Evolutionary conservation across 139 green algal species (phyloP).

Genomic region (Chlorella sp.): DNA sequence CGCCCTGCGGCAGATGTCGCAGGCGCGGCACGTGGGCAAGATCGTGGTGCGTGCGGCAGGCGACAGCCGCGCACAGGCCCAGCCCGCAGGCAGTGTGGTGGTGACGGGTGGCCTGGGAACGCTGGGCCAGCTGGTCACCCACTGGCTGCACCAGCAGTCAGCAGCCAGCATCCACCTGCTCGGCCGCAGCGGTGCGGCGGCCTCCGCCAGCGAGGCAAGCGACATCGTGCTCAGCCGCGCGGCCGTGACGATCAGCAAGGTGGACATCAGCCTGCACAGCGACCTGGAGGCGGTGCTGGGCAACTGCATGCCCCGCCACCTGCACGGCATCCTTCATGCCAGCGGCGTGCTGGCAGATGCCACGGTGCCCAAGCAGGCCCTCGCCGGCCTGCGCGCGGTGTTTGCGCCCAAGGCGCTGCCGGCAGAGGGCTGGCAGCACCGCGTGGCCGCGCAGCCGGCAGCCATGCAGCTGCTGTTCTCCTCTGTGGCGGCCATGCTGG

Average conservation of each 20-base stretch:
- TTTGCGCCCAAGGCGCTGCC: constrained; percentile 44
- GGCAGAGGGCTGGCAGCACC: constrained; percentile 2
- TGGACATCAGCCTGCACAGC: constrained; percentile 29
- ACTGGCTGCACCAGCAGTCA: constrained; percentile 58
- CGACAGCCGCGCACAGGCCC: neutral
- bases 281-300: constrained; percentile 24
- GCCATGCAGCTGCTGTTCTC: constrained; percentile 65
- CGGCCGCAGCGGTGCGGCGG: constrained; percentile 24
- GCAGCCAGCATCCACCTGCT: constrained; percentile 25
- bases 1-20: constrained; percentile 85
- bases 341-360: constrained; percentile 75
- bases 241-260: constrained; percentile 25
- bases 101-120: constrained; percentile 49
- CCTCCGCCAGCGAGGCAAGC: neutral
- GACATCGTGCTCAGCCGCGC: neutral
- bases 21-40: constrained; percentile 86
- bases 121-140: constrained; percentile 55
- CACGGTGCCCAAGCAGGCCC: constrained; percentile 61
- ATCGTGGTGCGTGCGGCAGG: constrained; percentile 54
- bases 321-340: constrained; percentile 66
- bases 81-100: constrained; percentile 8
- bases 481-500: constrained; percentile 55
- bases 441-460: constrained; percentile 18
- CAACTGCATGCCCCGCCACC: neutral
- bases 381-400: constrained; percentile 44